Conservation (phyloP, 2,329 filamentous ascomycete genomes). For the Byssoonygena ceratinophila region DNA sequence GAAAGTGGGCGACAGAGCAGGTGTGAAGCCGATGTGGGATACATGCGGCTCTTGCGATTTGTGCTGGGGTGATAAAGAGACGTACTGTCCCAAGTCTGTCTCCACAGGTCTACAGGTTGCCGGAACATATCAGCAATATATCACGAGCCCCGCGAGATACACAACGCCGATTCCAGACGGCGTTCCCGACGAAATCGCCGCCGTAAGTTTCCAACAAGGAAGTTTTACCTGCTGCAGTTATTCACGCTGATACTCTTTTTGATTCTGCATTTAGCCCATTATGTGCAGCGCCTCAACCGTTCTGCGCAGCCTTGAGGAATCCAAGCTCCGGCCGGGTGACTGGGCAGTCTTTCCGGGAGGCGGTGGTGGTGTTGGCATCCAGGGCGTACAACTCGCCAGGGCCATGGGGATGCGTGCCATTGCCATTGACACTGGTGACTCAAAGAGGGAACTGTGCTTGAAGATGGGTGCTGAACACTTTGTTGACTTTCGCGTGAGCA, state of each 20-base stretch:
- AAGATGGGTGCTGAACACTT: conserved; percentile 47
- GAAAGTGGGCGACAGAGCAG: conserved; percentile 45
- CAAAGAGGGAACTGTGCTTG: conserved; percentile 38
- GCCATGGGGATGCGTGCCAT: conserved; percentile 49
- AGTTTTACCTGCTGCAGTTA: background rate
- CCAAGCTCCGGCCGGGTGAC: conserved; percentile 41
- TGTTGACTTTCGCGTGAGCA: conserved; percentile 43
- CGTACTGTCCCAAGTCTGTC: conserved; percentile 41
- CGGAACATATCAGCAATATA: conserved; percentile 50
- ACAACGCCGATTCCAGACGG: conserved; percentile 47
- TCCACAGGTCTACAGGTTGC: conserved; percentile 35
- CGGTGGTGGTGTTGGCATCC: conserved; percentile 48
- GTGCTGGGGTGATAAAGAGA: conserved; percentile 45
- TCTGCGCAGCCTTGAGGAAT: conserved; percentile 46
- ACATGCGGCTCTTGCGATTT: conserved; percentile 43
- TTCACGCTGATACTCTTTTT: background rate
- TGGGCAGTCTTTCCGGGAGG: conserved; percentile 48
- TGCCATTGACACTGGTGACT: conserved; percentile 44
- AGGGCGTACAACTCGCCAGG: conserved; percentile 45
- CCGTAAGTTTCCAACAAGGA: conserved; percentile 21
- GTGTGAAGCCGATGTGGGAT: conserved; percentile 44
- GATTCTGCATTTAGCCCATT: conserved; percentile 32
- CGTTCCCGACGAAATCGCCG: conserved; percentile 46
- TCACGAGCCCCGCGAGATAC: conserved; percentile 46
- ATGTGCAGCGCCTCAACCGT: conserved; percentile 52